Percentiles rank a stretch among this genome's conserved stretches.
phyloP scores from a whole-genome alignment of 2,329 filamentous ascomycete species.

The Zymoseptoria passerinii region DNA sequence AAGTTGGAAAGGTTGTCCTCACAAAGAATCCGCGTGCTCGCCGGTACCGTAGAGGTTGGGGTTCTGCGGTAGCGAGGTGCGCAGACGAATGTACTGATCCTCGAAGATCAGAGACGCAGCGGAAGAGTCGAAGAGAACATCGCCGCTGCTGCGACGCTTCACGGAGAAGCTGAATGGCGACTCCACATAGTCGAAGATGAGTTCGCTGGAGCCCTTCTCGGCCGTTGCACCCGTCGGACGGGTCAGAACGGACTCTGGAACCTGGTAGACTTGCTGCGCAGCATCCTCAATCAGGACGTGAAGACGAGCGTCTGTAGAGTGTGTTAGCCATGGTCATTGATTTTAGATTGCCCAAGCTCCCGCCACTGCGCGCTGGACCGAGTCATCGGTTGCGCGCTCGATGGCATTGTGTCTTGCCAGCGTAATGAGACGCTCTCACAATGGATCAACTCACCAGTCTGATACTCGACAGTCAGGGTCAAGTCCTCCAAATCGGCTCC shows the following conservation, averaged over 20 bases:
- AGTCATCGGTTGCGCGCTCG: not conserved
- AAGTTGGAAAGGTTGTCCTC: slow-evolving; percentile 4
- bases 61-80: slow-evolving; percentile 59
- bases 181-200: slow-evolving; percentile 47
- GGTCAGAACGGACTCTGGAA: slow-evolving; percentile 60
- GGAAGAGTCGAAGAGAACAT: slow-evolving; percentile 62
- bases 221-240: slow-evolving; percentile 41
- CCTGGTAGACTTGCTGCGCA: slow-evolving; percentile 62
- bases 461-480: slow-evolving; percentile 53
- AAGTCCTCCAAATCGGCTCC: slow-evolving; percentile 50
- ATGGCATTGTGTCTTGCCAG: not conserved
- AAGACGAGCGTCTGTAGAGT: slow-evolving; percentile 42
- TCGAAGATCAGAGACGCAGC: slow-evolving; percentile 63
- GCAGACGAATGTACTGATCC: slow-evolving; percentile 65
- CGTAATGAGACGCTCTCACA: not conserved
- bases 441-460: slow-evolving; percentile 42
- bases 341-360: not conserved
- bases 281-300: slow-evolving; percentile 68
- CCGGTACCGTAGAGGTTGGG: slow-evolving; percentile 72
- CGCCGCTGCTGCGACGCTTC: slow-evolving; percentile 47
- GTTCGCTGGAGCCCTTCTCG: slow-evolving; percentile 30
- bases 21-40: slow-evolving; percentile 60
- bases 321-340: not conserved
- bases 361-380: not conserved
- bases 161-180: slow-evolving; percentile 63